These are phyloP conservation scores for Ceratobasidium sp. DNA, from an alignment of 1,284 basidiomycete genomes.

Conservation along the genomic window DNA sequence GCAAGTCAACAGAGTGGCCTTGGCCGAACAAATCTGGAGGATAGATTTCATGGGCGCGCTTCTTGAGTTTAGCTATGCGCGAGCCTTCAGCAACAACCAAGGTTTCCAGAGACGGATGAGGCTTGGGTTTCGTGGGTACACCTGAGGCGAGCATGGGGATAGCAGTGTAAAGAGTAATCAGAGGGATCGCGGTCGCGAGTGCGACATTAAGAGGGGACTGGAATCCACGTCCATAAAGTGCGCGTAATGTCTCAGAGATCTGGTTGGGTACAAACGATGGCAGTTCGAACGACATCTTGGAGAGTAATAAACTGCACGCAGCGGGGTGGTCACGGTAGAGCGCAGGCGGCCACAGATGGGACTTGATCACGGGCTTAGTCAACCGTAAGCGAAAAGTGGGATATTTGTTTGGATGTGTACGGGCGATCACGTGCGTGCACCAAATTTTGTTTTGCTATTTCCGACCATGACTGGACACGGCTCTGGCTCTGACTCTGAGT, in stretches of 20 bases:
- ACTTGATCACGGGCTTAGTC: conserved; percentile 1
- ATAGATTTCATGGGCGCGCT: conserved; percentile 58
- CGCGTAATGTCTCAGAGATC: conserved; percentile 29
- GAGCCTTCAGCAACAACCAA: conserved; percentile 21
- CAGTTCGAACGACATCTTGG: conserved; percentile 23
- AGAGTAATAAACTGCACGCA: no score
- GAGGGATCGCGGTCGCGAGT: conserved; percentile 30
- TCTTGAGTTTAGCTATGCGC: conserved; percentile 16
- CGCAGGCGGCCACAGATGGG: not conserved
- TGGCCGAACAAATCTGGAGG: conserved; percentile 66
- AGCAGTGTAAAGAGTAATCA: conserved; percentile 23
- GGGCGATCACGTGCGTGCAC: conserved; percentile 18
- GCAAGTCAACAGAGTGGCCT: conserved; percentile 68
- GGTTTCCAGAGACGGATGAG: conserved; percentile 25
- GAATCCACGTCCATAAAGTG: conserved; percentile 27
- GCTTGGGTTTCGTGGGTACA: conserved; percentile 1
- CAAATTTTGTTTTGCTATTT: conserved; percentile 33
- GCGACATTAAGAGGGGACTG: conserved; percentile 34
- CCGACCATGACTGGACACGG: conserved; percentile 27
- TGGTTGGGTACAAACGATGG: conserved; percentile 29
- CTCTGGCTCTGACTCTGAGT: conserved; percentile 6
- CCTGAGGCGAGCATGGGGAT: conserved; percentile 30
- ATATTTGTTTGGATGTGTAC: not conserved
- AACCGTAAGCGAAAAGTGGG: not conserved
- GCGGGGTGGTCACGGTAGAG: not conserved